A percentile compares a stretch with the other conserved stretches of the same genome.
phyloP scores from a whole-genome alignment of 768 basidiomycete species.

The Pulveroboletus sp. region DNA sequence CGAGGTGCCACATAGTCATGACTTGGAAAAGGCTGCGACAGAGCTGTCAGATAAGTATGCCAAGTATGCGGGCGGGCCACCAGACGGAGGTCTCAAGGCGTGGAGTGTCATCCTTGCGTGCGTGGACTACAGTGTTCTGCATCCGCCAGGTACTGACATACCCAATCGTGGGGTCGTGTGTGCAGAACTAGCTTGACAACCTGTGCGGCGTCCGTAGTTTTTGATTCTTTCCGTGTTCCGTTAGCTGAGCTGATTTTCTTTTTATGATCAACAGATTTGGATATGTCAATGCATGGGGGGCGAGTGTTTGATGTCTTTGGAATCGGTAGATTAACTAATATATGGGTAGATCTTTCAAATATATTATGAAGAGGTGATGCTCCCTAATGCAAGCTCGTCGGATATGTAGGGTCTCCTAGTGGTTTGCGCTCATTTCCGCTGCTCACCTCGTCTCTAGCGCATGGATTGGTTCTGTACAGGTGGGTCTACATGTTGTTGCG shows the following conservation, averaged over 20 bases:
- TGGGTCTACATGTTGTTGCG: slow-evolving; percentile 12
- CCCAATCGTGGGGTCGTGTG: neutral
- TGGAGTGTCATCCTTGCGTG: slow-evolving; percentile 30
- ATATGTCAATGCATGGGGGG: slow-evolving; percentile 72
- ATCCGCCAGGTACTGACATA: neutral
- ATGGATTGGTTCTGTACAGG: slow-evolving; percentile 80
- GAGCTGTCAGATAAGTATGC: slow-evolving; percentile 10
- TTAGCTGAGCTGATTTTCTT: neutral
- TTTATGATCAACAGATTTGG: slow-evolving; percentile 45
- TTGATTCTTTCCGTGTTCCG: neutral
- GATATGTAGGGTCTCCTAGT: slow-evolving; percentile 46
- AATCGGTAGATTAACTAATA: neutral
- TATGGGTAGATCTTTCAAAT: slow-evolving; percentile 59
- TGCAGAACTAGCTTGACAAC: slow-evolving; percentile 23
- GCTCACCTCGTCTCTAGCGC: slow-evolving; percentile 40
- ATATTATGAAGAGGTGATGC: slow-evolving; percentile 56
- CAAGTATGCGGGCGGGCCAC: slow-evolving; percentile 20
- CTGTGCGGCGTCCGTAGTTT: slow-evolving; percentile 37
- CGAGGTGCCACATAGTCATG: neutral
- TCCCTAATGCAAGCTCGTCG: slow-evolving; percentile 50
- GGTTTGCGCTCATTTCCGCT: neutral
- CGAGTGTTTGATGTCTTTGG: slow-evolving; percentile 31
- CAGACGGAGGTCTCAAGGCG: slow-evolving; percentile 29
- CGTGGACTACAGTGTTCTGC: neutral
- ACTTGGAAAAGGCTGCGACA: slow-evolving; percentile 4